Conservation (phyloP, 805 yeast genomes). For the Pichia rugopelliculosa region DNA sequence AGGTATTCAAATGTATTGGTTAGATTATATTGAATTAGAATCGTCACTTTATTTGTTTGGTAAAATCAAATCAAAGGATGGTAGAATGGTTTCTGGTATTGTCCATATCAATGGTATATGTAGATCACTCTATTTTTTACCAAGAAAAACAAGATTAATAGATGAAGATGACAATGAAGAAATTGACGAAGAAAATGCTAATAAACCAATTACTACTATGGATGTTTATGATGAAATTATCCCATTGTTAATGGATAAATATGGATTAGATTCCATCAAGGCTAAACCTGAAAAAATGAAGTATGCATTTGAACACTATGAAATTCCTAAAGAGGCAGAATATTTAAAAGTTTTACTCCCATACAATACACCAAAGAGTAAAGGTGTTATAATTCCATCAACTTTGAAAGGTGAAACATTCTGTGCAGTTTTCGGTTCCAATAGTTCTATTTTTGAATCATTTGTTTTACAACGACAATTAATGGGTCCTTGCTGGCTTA, state of each 20-base stretch:
- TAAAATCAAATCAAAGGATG: slow-evolving; percentile 55
- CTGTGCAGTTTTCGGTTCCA: slow-evolving; percentile 71
- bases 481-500: slow-evolving; percentile 98
- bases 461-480: slow-evolving; percentile 75
- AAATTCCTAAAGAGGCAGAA: slow-evolving; percentile 70
- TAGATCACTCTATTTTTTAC: slow-evolving; percentile 73
- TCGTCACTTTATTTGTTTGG: slow-evolving; percentile 71
- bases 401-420: slow-evolving; percentile 72
- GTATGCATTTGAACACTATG: slow-evolving; percentile 83
- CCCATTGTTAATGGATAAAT: slow-evolving; percentile 55
- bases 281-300: slow-evolving; percentile 68
- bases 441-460: slow-evolving; percentile 68
- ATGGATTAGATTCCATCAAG: slow-evolving; percentile 53
- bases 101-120: slow-evolving; percentile 63
- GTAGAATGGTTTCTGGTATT: slow-evolving; percentile 61
- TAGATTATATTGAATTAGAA: slow-evolving; percentile 78
- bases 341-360: slow-evolving; percentile 78
- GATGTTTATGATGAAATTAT: slow-evolving; percentile 76
- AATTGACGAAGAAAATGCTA: slow-evolving; percentile 14
- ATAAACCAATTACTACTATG: slow-evolving; percentile 37
- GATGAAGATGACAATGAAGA: slow-evolving; percentile 37
- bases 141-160: slow-evolving; percentile 38
- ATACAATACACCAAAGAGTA: slow-evolving; percentile 52
- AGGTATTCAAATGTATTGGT: slow-evolving; percentile 72
- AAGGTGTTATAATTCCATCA: slow-evolving; percentile 44